Percentiles rank a stretch among this genome's conserved stretches.
phyloP scores from a whole-genome alignment of 148 eudicot genomes.

The Talinum fruticosum region DNA sequence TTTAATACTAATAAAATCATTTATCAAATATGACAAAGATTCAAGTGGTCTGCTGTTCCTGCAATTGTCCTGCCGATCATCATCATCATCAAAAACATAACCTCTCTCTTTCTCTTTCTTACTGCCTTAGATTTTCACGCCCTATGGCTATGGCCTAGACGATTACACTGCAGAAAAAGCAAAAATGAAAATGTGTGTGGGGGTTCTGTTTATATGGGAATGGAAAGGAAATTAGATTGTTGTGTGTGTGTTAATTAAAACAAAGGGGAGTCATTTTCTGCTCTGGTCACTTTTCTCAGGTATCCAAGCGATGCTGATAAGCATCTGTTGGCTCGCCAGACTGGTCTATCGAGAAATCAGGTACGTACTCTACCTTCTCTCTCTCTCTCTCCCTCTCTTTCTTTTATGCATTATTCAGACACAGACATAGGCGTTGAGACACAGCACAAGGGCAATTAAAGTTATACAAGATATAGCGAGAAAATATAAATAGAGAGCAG shows the following conservation, averaged over 20 bases:
- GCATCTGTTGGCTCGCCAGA: slow-evolving; percentile 85
- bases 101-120: background rate
- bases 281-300: slow-evolving; percentile 47
- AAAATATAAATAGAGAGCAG: background rate
- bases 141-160: background rate
- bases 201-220: too few relatives aligned
- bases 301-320: slow-evolving; percentile 97
- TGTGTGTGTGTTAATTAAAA: too few relatives aligned
- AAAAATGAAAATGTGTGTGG: background rate
- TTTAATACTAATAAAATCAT: slow-evolving; percentile 14
- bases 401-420: background rate
- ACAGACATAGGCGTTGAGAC: background rate
- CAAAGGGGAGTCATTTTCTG: slow-evolving; percentile 25
- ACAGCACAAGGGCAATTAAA: background rate
- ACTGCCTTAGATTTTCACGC: slow-evolving; percentile 48
- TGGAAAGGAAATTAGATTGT: too few relatives aligned
- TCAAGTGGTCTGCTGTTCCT: slow-evolving; percentile 21
- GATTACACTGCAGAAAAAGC: background rate
- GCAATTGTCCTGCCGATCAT: slow-evolving; percentile 28
- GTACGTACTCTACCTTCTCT: slow-evolving; percentile 34
- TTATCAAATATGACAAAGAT: slow-evolving; percentile 20
- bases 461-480: background rate
- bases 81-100: slow-evolving; percentile 6
- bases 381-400: background rate
- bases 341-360: slow-evolving; percentile 86